Evolutionary conservation across 345 rosid species (phyloP), one percentile per base, ranked within the genome.

Genomic region (Durio zibethinus): DNA sequence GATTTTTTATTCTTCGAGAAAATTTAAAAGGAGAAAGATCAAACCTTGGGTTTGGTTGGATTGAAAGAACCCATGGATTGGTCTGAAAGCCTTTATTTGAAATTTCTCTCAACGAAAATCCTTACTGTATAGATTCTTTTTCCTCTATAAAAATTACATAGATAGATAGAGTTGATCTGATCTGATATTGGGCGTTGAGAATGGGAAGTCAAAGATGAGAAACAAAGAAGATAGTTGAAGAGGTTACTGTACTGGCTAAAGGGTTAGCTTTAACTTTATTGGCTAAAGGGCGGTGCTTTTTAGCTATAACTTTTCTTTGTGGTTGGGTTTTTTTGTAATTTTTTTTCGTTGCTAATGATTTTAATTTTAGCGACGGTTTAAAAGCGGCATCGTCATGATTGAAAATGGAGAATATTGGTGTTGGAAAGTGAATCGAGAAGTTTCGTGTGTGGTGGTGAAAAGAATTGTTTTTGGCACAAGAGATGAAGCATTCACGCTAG

Each of bases 21-120:
- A 27, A 42, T 57, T 16, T 10, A 57, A 72, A 72, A 52, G 6
- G 61, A 60, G 15, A 48, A 60, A 63, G 56, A 43, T 72, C 85
- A 64, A 85, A 82, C 85, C 84, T 78, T 52, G 21, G 4, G 45
- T 38, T 35, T 71, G 21, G 14, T 69, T 12, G 31, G 50, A 38
- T 50, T 29, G 69, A 47, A 72, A 62, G 56, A 69, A 69, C 62
- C 77, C 84, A 79, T 77, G 38, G 61, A n/a, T 33, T n/a, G 47
- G 11, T n/a, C 45, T 11, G 45, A 20, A 72, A 35, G 62, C 31
- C 29, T 33, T n/a, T 52, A 31, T 50, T 52, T 56, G 18, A 52
- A 72, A 20, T 25, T 68, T 52, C 11, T 52, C 31, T 52, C 31
- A n/a, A 35, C 43, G 8, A 52, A n/a, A 11, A 20, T 10, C 31